Evolutionary conservation across 2,329 filamentous ascomycete species (phyloP), one percentile per base, ranked within the genome.

Genomic region (Podosphaera xanthii): DNA sequence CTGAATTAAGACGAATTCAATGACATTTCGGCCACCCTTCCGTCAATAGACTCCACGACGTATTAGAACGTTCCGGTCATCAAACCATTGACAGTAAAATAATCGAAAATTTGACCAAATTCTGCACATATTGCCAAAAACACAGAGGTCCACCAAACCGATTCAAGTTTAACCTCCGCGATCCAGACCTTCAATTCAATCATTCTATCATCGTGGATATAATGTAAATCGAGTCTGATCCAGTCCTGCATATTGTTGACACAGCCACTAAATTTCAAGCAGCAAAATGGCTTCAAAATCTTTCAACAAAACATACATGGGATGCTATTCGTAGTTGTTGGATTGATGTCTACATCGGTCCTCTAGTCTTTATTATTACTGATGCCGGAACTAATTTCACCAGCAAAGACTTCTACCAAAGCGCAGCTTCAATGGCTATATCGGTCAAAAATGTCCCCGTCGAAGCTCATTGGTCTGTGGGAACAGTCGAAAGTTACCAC

Each of bases 111-210:
- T 35, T 54, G 50, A 54, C 50, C 31, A 54, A 54, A 54, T 54
- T 54, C 50, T 54, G 50, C 33, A 9, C 22, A 33, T 54, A 54
- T 34, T 54, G n/a, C 30, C 36, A 50, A 50, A 50, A 50, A 50
- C 46, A 50, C 46, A 12, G 46, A 50, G 46, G 46, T 50, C 50
- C 50, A 54, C 50, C 50, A 34, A 54, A 31, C 50, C 50, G 4
- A 54, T 54, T 54, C 50, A 54, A 54, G 50, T 54, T 54, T 54
- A 54, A 54, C 50, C 50, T 54, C 33, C 50, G 50, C 33, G 50
- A 54, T 35, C 9, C 50, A 54, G 50, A 54, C 50, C 30, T 54
- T 54, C 50, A 54, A 54, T 54, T 54, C 33, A 33, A 54, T 54
- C 50, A 54, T 35, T 54, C 50, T 35, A 54, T 54, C 50, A 54